Percentiles rank a stretch among this genome's conserved stretches.
Conservation (phyloP, 2,329 filamentous ascomycete species). For the Hirsutella rhossiliensis region DNA sequence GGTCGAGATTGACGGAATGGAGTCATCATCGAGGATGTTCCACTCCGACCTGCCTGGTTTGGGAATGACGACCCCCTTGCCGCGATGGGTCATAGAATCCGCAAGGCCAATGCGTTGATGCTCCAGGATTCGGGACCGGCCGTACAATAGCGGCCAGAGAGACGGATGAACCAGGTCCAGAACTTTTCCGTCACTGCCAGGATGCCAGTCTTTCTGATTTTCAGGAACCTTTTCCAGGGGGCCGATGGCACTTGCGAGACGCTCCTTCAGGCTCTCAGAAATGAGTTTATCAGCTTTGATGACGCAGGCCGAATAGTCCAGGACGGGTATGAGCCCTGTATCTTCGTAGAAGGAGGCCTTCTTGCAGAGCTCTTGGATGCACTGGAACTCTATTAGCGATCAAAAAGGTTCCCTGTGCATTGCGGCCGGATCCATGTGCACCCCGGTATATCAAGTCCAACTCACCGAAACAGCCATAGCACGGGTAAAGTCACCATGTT, state of each 20-base stretch:
- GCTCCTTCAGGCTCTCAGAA: constrained; percentile 28
- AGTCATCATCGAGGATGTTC: not conserved
- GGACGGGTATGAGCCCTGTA: constrained; percentile 19
- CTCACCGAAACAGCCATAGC: too few relatives aligned
- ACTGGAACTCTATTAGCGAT: too few relatives aligned
- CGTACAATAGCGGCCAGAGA: constrained; percentile 47
- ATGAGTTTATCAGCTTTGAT: constrained; percentile 22
- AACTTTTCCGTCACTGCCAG: constrained; percentile 41
- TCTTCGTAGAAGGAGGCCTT: constrained; percentile 21
- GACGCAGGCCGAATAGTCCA: constrained; percentile 18
- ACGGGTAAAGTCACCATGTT: too few relatives aligned
- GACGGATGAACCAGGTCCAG: constrained; percentile 54
- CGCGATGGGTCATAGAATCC: too few relatives aligned
- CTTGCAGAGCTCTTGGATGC: constrained; percentile 17
- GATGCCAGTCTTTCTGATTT: constrained; percentile 46
- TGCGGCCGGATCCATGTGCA: too few relatives aligned
- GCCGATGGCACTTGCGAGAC: too few relatives aligned
- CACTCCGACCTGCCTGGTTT: too few relatives aligned
- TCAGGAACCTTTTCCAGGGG: constrained; percentile 40
- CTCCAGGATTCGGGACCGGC: constrained; percentile 25
- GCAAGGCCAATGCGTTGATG: too few relatives aligned
- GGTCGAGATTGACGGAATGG: not conserved
- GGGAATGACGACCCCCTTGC: too few relatives aligned
- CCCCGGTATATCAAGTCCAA: too few relatives aligned
- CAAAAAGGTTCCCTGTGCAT: too few relatives aligned